Conservation (phyloP, 345 rosid species). For the Camelina laxa region DNA sequence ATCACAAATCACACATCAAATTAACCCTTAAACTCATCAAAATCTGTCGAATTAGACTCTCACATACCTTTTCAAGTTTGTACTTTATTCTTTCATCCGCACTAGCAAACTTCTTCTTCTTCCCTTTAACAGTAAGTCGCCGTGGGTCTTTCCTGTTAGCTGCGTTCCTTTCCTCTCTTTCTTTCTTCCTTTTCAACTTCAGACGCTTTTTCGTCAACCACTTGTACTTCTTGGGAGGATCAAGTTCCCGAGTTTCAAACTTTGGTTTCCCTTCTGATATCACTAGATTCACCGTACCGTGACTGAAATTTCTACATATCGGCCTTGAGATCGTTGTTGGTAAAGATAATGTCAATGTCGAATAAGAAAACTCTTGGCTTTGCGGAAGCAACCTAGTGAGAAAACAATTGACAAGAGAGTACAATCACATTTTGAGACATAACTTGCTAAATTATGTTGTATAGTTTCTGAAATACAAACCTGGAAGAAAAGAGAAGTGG, state of each 20-base stretch:
- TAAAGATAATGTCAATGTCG: slow-evolving; percentile 26
- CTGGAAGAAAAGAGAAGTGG: slow-evolving; percentile 41
- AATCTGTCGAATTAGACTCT: neutral
- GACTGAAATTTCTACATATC: slow-evolving; percentile 55
- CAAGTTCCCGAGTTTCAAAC: slow-evolving; percentile 68
- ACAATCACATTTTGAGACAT: neutral
- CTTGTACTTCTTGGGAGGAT: slow-evolving; percentile 89
- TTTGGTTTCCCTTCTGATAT: slow-evolving; percentile 90
- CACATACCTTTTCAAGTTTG: slow-evolving; percentile 79
- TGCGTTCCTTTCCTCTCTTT: slow-evolving; percentile 76
- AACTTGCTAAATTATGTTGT: neutral
- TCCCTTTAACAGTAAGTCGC: slow-evolving; percentile 65
- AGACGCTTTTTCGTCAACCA: slow-evolving; percentile 80
- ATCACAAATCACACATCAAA: neutral
- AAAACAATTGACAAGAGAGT: neutral
- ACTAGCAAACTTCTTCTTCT: slow-evolving; percentile 68
- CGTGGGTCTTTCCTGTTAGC: slow-evolving; percentile 89
- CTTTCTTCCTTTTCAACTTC: slow-evolving; percentile 74
- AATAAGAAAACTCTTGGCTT: slow-evolving; percentile 25
- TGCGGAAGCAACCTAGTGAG: slow-evolving; percentile 33
- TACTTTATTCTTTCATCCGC: slow-evolving; percentile 74
- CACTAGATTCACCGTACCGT: slow-evolving; percentile 75
- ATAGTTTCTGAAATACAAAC: slow-evolving; percentile 30
- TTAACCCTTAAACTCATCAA: neutral
- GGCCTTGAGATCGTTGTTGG: slow-evolving; percentile 40